These are phyloP conservation scores for Rosa rugosa DNA, from an alignment of 306 rosid genomes.

Conservation along the genomic window DNA sequence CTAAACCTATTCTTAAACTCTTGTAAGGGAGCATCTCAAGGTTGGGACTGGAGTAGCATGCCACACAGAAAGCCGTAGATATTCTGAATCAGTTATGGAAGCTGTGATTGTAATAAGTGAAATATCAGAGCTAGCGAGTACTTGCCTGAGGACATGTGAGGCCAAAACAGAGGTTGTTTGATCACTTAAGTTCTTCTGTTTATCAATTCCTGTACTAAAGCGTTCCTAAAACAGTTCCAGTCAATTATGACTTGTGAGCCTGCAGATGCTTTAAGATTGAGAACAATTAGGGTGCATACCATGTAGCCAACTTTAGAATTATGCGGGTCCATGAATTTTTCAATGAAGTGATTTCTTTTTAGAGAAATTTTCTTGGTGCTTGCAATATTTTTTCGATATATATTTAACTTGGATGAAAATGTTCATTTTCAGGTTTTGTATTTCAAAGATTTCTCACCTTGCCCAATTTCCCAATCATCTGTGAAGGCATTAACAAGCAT, in stretches of 20 bases:
- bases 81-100: constrained; percentile 56
- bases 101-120: constrained; percentile 68
- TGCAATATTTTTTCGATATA: constrained; percentile 9
- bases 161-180: constrained; percentile 61
- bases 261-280: constrained; percentile 1
- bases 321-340: no score
- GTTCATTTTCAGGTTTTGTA: constrained; percentile 60
- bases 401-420: constrained; percentile 22
- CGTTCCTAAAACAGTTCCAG: not conserved
- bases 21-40: constrained; percentile 68
- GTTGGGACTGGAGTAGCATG: constrained; percentile 71
- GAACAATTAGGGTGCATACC: not conserved
- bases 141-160: constrained; percentile 49
- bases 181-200: constrained; percentile 11
- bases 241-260: constrained; percentile 8
- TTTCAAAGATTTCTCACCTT: constrained; percentile 67
- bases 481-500: constrained; percentile 63
- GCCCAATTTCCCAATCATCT: constrained; percentile 48
- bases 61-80: constrained; percentile 39
- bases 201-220: not conserved
- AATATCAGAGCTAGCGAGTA: constrained; percentile 39
- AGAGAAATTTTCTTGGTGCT: not conserved
- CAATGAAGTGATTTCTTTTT: no score
- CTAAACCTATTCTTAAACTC: constrained; percentile 15
- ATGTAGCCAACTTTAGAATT: no score